Evolutionary conservation across 2,329 filamentous ascomycete species (phyloP).

Genomic region (Byssochlamys sp.): DNA sequence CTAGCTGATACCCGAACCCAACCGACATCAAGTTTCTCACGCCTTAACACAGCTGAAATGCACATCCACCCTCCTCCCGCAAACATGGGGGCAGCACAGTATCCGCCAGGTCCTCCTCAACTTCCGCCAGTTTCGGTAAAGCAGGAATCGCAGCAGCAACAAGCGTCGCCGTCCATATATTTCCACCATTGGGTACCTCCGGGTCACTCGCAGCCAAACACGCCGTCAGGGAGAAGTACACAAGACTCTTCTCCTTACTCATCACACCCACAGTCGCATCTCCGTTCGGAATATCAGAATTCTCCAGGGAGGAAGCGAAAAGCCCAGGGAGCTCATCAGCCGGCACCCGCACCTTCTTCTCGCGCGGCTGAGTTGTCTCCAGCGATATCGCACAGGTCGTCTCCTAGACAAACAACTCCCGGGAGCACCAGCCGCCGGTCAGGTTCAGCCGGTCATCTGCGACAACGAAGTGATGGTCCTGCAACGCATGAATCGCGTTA

Average conservation of each 20-base stretch:
- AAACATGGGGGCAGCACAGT: conserved; percentile 14
- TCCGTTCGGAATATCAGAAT: conserved; percentile 54
- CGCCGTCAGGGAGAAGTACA: conserved; percentile 63
- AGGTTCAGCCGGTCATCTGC: conserved; percentile 3
- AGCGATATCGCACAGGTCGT: not conserved
- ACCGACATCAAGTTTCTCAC: conserved; percentile 12
- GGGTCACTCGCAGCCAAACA: conserved; percentile 57
- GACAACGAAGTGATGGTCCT: conserved; percentile 6
- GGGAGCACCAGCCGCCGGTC: not conserved
- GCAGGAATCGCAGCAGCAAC: conserved; percentile 50
- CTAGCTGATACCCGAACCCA: conserved; percentile 8
- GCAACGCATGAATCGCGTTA: not conserved
- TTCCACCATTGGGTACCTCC: conserved; percentile 93
- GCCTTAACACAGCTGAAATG: conserved; percentile 35
- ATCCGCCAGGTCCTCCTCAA: conserved; percentile 23
- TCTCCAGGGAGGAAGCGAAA: conserved; percentile 75
- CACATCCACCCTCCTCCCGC: conserved; percentile 30
- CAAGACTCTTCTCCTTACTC: conserved; percentile 37
- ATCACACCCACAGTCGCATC: conserved; percentile 39
- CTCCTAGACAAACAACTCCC: conserved; percentile 4
- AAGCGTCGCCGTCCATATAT: conserved; percentile 66
- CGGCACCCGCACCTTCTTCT: conserved; percentile 43
- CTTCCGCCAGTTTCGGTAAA: conserved; percentile 42
- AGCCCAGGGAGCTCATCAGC: conserved; percentile 47
- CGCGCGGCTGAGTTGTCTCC: conserved; percentile 34